These are phyloP conservation scores for Solanum clarkiae DNA, from an alignment of 257 asterid species.

Conservation along the genomic window DNA sequence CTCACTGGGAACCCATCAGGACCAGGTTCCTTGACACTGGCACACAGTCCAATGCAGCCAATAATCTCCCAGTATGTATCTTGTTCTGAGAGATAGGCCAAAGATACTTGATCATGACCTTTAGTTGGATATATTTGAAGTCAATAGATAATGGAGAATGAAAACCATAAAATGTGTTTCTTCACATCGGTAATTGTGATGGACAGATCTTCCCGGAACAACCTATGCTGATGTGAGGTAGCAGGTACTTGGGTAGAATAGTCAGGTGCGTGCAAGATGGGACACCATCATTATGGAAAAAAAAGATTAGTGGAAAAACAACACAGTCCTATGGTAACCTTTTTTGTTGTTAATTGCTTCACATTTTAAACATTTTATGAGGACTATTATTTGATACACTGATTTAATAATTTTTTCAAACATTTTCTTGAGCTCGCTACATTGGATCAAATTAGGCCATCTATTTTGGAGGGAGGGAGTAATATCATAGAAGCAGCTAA, in stretches of 20 bases:
- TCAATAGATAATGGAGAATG: too few species aligned
- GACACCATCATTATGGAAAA: neutral
- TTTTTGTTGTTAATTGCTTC: neutral
- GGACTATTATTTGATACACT: neutral
- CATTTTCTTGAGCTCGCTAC: neutral
- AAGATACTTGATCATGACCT: too few species aligned
- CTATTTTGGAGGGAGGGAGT: neutral
- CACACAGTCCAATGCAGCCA: too few species aligned
- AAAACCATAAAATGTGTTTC: too few species aligned
- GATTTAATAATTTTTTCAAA: neutral
- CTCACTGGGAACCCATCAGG: too few species aligned
- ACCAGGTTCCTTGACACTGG: too few species aligned
- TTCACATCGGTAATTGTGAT: too few species aligned
- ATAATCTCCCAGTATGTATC: neutral
- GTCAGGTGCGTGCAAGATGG: neutral
- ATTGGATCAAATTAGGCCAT: neutral
- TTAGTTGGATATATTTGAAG: too few species aligned
- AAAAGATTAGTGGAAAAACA: neutral
- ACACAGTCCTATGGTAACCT: neutral
- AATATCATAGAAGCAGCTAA: neutral
- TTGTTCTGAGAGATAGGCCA: neutral
- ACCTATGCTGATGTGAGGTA: neutral
- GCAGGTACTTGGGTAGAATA: neutral
- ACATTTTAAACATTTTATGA: neutral
- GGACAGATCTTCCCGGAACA: too few species aligned